These are phyloP conservation scores for Monosporascus sp. DNA, from an alignment of 2,329 filamentous ascomycete genomes.

Conservation along the genomic window DNA sequence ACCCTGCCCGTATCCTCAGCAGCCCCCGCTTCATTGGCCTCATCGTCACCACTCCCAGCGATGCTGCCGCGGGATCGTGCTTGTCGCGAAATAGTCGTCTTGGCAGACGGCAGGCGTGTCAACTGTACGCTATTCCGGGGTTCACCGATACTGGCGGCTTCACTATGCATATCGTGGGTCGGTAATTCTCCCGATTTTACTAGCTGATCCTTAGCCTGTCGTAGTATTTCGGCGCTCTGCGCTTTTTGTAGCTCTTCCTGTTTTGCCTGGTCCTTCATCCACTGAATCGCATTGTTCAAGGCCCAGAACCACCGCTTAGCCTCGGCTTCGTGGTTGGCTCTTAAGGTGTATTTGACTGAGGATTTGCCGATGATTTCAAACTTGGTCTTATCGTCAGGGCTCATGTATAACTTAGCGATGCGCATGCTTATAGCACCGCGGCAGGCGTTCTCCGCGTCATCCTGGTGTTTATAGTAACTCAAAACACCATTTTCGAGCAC, in stretches of 20 bases:
- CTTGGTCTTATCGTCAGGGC: conserved; percentile 91
- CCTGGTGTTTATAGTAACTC: conserved; percentile 99
- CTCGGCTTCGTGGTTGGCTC: conserved; percentile 96
- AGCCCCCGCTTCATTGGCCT: conserved; percentile 42
- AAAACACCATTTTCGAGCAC: conserved; percentile 95
- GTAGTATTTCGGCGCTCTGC: conserved; percentile 68
- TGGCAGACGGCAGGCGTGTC: conserved; percentile 35
- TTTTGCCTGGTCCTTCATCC: conserved; percentile 93
- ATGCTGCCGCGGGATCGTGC: conserved; percentile 39
- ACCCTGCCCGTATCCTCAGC: conserved; percentile 37
- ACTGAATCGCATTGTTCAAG: conserved; percentile 97
- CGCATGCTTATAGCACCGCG: conserved; percentile 98
- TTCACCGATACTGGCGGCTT: conserved; percentile 48
- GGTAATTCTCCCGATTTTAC: conserved; percentile 46
- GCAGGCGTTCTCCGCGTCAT: conserved; percentile 92
- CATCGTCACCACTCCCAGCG: conserved; percentile 46
- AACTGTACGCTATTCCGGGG: conserved; percentile 42
- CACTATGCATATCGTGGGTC: conserved; percentile 42
- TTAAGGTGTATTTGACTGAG: conserved; percentile 96
- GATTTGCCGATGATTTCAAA: conserved; percentile 98
- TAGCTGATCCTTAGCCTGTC: conserved; percentile 76
- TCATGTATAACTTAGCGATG: conserved; percentile 93
- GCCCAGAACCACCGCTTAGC: conserved; percentile 99
- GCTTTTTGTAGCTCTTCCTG: conserved; percentile 77
- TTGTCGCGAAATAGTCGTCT: conserved; percentile 20